Base-by-base conservation (phyloP, 352 stramenopile species). In the Phytophthora quininea region DNA sequence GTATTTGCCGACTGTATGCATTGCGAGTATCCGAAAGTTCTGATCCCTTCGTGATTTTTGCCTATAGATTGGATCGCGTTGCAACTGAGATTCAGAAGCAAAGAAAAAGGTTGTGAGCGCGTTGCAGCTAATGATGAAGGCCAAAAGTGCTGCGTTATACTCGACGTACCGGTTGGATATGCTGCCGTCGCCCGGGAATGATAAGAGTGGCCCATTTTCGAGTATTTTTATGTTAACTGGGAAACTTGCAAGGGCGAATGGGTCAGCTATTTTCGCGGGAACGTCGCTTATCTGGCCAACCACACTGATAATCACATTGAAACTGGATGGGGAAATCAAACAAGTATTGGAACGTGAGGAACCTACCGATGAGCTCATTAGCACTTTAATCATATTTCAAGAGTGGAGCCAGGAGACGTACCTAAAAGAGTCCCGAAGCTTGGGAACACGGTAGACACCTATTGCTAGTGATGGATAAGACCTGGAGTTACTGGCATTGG, bases 121-220 rank as follows among this genome's bases (percentile, higher is more conserved):
- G 3, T 8, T 62, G 10, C 54, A 64, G 14, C 11, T 69, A 12
- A 64, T 63, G 54, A 69, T 62, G 54, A 63, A 69, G 15, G 19
- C 30, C 3, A 10, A 15, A 15, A 61, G 59, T 29, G 40, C 59
- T 1, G 6, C 46, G 11, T 50, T 19, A 4, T 61, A 67, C 59
- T 15, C 10, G 12, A 27, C 24, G 0, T 58, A 55, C 11, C 29
- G 24, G 2, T 11, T 46, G 0, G 32, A 50, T n/a, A 59, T 61
- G 59, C 43, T 67, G 7, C 38, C 10, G 1, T 56, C 35, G 27
- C 59, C 61, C 2, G 51, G 40, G 19, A 29, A 47, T n/a, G 14
- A 67, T 51, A 61, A 52, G 14, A 51, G 7, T 0, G 50, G 50
- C 32, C 50, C 0, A 51, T 67, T 19, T 67, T 32, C 51, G 35